A percentile compares a stretch with the other conserved stretches of the same genome.
These are phyloP conservation scores for Pterula multifida DNA, from an alignment of 1,284 basidiomycete species.

Conservation along the genomic window DNA sequence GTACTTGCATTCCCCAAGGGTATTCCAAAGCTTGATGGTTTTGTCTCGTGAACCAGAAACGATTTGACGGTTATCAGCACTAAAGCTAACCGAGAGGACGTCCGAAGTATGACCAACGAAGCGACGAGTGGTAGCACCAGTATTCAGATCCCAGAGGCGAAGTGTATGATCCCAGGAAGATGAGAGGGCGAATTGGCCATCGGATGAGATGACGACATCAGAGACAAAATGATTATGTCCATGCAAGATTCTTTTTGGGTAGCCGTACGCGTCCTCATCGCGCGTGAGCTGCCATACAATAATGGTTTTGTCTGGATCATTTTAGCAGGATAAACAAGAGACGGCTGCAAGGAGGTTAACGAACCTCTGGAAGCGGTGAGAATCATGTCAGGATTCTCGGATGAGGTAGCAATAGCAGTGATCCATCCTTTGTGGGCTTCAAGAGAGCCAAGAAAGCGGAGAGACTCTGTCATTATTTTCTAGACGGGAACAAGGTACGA, in stretches of 20 bases:
- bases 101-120: slow-evolving; percentile 99
- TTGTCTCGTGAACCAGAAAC: slow-evolving; percentile 96
- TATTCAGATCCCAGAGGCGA: slow-evolving; percentile 98
- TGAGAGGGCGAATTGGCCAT: slow-evolving; percentile 98
- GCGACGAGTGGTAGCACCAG: slow-evolving; percentile 85
- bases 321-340: slow-evolving; percentile 12
- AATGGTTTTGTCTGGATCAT: slow-evolving; percentile 86
- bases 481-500: neutral
- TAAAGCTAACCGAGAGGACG: slow-evolving; percentile 96
- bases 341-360: slow-evolving; percentile 16
- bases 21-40: slow-evolving; percentile 99
- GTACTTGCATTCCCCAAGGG: slow-evolving; percentile 99
- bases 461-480: slow-evolving; percentile 41
- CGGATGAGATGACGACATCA: slow-evolving; percentile 96
- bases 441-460: slow-evolving; percentile 88
- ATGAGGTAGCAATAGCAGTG: slow-evolving; percentile 92
- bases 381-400: slow-evolving; percentile 96
- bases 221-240: slow-evolving; percentile 99
- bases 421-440: slow-evolving; percentile 96
- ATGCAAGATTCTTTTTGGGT: slow-evolving; percentile 94
- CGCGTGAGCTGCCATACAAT: slow-evolving; percentile 99
- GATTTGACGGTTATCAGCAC: slow-evolving; percentile 96
- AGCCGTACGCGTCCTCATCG: slow-evolving; percentile 87
- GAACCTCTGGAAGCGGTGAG: slow-evolving; percentile 92
- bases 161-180: slow-evolving; percentile 99